Conservation (phyloP, 202 grass and related monocot genomes). For the Alloteropsis angusta region DNA sequence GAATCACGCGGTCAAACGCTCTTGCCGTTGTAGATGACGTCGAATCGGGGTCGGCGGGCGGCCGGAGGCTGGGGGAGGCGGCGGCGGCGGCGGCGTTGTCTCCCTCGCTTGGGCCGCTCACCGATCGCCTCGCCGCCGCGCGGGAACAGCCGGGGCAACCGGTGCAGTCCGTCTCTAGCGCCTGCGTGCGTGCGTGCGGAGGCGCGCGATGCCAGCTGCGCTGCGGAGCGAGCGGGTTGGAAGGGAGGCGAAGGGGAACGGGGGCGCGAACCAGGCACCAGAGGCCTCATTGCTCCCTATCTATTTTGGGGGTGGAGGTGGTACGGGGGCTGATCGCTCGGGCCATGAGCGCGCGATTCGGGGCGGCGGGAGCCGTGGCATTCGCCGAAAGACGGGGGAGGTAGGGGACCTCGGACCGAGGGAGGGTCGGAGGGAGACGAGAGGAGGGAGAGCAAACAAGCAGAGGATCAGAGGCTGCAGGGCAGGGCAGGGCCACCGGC, state of each 20-base stretch:
- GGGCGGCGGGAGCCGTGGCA: neutral
- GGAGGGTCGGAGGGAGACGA: neutral
- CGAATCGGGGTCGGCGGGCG: neutral
- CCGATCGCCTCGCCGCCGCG: conserved; percentile 21
- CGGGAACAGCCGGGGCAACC: neutral
- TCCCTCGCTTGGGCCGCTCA: conserved; percentile 17
- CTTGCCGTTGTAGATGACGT: neutral
- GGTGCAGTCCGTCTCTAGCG: neutral
- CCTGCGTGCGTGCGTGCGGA: conserved; percentile 13
- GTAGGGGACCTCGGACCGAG: too few species aligned
- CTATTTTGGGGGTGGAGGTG: conserved; percentile 28
- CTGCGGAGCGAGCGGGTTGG: neutral
- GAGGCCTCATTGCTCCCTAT: conserved; percentile 12
- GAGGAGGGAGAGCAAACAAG: neutral
- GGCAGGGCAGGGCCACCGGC: too few species aligned
- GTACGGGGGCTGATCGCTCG: neutral
- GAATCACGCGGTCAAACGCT: neutral
- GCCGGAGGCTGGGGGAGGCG: neutral
- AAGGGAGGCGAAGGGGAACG: neutral
- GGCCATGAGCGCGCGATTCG: neutral
- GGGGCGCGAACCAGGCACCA: conserved; percentile 1
- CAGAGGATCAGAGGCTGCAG: too few species aligned
- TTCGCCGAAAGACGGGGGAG: conserved; percentile 12
- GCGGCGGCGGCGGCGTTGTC: neutral
- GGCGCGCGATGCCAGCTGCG: conserved; percentile 20